Evolutionary conservation across 2,329 filamentous ascomycete species (phyloP), one percentile per base, ranked within the genome.

Genomic region (Xylogone sp.): DNA sequence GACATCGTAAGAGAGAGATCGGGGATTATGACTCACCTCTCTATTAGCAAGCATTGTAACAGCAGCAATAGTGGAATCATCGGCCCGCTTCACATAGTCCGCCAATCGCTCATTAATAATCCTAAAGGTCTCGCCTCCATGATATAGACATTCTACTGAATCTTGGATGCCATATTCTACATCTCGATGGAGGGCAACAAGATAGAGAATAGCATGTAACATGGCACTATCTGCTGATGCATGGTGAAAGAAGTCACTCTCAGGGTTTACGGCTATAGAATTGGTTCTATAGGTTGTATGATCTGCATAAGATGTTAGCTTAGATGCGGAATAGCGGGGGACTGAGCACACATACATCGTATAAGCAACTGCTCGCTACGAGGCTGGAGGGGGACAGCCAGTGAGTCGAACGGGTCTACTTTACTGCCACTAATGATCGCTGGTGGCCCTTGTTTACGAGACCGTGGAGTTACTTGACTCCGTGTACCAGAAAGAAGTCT

Each of bases 41-140:
- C 55, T 59, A 21, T 54, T 59, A 12, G 52, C 51, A 12, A 59
- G 51, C 50, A 56, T 54, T 19, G 54, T 53, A 18, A 59, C 56
- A 22, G 54, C 54, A 42, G 52, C 54, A 24, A 59, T 56, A 0
- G 56, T 57, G 42, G 27, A 31, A 31, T 56, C 54, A 42, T 44
- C 53, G 22, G 52, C 50, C 0, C 19, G 18, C 21, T 34, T 22
- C 10, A 16, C 39, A 24, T 29, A 7, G 9, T 52, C 34, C 18
- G 34, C 21, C 12, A 58, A 48, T 10, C 56, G 56, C 56, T 12
- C 10, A 31, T 46, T 55, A 24, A 55, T 54, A 21, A 54, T 19
- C 22, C 48, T 52, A 49, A 54, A 52, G n/a, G 46, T 48, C 42
- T 54, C 43, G n/a, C 53, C 49, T 43, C 52, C 52, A 21, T 54